phyloP scores from a whole-genome alignment of 805 yeast genomes.

The Crinitomyces ghanaensis region DNA sequence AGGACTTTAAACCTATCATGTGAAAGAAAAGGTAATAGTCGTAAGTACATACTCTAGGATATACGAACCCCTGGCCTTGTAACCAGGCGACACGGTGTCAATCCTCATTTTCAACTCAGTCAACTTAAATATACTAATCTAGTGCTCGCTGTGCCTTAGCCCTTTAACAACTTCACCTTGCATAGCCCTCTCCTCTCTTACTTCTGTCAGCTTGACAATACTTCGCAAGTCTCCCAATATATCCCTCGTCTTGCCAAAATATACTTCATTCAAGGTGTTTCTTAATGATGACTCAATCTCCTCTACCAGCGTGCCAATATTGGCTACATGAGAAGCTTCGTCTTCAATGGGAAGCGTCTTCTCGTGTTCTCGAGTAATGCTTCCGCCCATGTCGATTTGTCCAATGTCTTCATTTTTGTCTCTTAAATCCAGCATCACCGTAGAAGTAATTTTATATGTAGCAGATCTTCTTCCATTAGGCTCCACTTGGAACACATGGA shows the following conservation, averaged over 20 bases:
- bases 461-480: conserved; percentile 29
- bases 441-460: conserved; percentile 67
- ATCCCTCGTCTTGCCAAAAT: conserved; percentile 89
- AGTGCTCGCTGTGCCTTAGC: no score
- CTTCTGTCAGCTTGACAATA: conserved; percentile 27
- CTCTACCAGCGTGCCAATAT: conserved; percentile 76
- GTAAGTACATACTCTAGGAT: no score
- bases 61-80: no score
- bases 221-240: conserved; percentile 61
- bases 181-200: conserved; percentile 28
- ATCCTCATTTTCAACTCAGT: conserved; percentile 1
- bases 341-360: conserved; percentile 36
- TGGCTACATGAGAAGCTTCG: conserved; percentile 64
- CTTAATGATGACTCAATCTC: conserved; percentile 81
- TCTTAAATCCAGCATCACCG: conserved; percentile 68
- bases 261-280: conserved; percentile 81
- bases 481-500: conserved; percentile 78
- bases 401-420: conserved; percentile 25
- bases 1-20: no score
- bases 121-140: not conserved
- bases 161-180: conserved; percentile 35
- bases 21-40: not conserved
- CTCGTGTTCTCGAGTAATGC: conserved; percentile 69
- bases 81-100: not conserved
- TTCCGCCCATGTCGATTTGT: conserved; percentile 58